A percentile compares a stretch with the other conserved stretches of the same genome.
Conservation (phyloP, 257 asterid genomes). For the Forsythia viridissima region DNA sequence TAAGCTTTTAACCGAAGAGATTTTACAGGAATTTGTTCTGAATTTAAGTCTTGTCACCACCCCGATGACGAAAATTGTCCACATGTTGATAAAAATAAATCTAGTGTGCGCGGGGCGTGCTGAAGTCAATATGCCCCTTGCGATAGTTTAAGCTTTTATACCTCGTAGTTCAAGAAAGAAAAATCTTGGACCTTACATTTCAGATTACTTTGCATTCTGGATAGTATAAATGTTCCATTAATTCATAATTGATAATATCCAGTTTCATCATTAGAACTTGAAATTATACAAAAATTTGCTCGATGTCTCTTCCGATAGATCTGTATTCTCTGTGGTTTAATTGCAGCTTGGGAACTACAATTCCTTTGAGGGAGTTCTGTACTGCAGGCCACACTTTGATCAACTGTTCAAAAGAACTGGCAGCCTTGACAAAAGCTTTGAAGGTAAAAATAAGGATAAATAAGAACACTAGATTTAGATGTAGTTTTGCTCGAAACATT, state of each 20-base stretch:
- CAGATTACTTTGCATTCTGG: not conserved
- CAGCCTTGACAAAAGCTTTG: slow-evolving; percentile 91
- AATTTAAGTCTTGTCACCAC: not conserved
- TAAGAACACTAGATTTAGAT: not conserved
- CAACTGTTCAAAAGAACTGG: slow-evolving; percentile 98
- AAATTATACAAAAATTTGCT: too few species aligned
- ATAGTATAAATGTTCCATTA: not conserved
- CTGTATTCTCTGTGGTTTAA: not conserved
- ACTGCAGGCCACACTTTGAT: slow-evolving; percentile 99
- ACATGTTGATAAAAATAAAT: not conserved
- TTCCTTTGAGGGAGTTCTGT: slow-evolving; percentile 95
- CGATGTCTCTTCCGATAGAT: not conserved
- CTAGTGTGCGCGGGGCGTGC: not conserved
- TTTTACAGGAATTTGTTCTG: not conserved
- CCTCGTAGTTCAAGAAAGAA: too few species aligned
- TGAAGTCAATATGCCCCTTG: not conserved
- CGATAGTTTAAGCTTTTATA: too few species aligned
- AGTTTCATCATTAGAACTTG: not conserved
- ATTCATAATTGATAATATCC: not conserved
- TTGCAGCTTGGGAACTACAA: slow-evolving; percentile 86
- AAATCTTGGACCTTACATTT: not conserved
- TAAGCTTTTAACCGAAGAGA: not conserved
- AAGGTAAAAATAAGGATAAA: slow-evolving; percentile 50
- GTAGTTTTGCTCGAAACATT: not conserved
- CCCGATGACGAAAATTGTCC: not conserved